These are phyloP conservation scores for Chytriomyces sp. DNA, from an alignment of 192 early-diverging fungal species.

Conservation along the genomic window DNA sequence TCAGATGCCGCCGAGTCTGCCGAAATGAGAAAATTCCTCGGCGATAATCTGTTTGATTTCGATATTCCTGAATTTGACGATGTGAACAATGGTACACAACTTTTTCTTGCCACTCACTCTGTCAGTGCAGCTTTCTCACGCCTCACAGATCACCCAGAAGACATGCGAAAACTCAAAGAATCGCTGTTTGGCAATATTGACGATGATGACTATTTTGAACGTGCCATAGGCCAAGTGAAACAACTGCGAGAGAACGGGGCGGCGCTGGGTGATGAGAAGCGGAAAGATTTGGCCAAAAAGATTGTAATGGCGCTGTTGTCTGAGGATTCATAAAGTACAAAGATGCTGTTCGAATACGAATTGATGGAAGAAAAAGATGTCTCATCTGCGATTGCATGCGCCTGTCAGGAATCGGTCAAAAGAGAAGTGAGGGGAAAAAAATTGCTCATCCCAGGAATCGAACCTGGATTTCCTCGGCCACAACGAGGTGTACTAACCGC, in stretches of 20 bases:
- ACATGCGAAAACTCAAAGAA: constrained; percentile 10
- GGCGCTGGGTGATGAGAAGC: constrained; percentile 3
- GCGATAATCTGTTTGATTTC: background rate
- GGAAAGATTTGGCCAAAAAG: constrained; percentile 26
- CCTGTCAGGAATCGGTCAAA: too few relatives aligned
- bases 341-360: background rate
- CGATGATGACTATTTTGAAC: constrained; percentile 35
- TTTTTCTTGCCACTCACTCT: too few relatives aligned
- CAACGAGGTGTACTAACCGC: too few relatives aligned
- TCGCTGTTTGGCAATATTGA: constrained; percentile 25
- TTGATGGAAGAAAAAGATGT: background rate
- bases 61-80: constrained; percentile 25
- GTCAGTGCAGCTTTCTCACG: too few relatives aligned
- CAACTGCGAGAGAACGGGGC: constrained; percentile 11
- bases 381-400: too few relatives aligned
- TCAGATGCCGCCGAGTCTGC: background rate
- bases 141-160: constrained; percentile 7
- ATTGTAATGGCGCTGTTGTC: constrained; percentile 23
- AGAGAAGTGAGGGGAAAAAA: too few relatives aligned
- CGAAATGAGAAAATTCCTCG: background rate
- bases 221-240: constrained; percentile 26
- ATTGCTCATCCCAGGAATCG: too few relatives aligned
- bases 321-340: constrained; percentile 1
- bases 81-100: background rate
- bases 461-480: too few relatives aligned